phyloP scores from a whole-genome alignment of 306 rosid genomes.

The Cucurbita ficifolia region DNA sequence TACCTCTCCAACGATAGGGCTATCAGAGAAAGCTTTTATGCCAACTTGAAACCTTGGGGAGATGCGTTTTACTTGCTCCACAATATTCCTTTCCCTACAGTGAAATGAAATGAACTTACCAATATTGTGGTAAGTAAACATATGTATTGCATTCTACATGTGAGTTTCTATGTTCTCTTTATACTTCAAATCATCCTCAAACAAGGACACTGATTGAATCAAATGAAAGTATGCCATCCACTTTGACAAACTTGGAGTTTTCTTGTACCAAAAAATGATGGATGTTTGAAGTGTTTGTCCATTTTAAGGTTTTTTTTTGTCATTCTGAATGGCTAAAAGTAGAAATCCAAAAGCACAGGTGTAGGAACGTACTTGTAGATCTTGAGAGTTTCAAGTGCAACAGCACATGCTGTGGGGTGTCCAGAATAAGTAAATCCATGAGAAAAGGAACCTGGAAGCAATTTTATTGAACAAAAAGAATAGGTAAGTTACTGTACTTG shows the following conservation, averaged over 20 bases:
- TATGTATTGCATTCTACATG: not conserved
- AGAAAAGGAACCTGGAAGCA: slow-evolving; percentile 36
- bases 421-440: slow-evolving; percentile 96
- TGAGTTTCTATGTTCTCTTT: not conserved
- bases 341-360: not conserved
- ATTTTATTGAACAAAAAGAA: not conserved
- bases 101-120: too few species aligned
- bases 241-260: not conserved
- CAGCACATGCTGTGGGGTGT: slow-evolving; percentile 70
- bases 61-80: too few species aligned
- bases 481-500: not conserved
- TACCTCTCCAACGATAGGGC: too few species aligned
- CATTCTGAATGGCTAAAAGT: not conserved
- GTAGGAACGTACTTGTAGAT: slow-evolving; percentile 58
- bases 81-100: too few species aligned
- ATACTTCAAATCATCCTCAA: not conserved
- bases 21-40: too few species aligned
- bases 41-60: too few species aligned
- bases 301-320: not conserved
- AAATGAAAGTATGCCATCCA: not conserved
- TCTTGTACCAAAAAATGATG: not conserved
- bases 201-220: not conserved
- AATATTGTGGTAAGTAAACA: not conserved
- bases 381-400: slow-evolving; percentile 81
- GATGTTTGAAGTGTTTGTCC: not conserved